Percentiles rank a stretch among this genome's conserved stretches.
These are phyloP conservation scores for Rhododendron mucronatum DNA, from an alignment of 148 eudicot genomes.

Conservation along the genomic window DNA sequence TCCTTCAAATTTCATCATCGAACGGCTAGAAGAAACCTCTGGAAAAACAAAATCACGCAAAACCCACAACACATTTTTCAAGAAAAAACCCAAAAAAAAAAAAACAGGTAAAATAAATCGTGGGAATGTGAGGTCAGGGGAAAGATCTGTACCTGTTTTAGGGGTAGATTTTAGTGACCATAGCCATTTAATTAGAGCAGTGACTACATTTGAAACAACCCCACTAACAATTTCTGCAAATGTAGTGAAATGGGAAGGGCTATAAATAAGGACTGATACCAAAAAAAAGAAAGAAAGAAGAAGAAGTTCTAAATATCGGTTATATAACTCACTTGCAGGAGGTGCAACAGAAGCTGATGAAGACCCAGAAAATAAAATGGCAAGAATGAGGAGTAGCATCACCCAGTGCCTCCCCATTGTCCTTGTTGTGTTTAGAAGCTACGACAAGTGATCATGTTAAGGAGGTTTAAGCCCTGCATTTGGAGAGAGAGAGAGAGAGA, in stretches of 20 bases:
- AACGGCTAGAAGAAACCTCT: slow-evolving; percentile 55
- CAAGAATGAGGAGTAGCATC: slow-evolving; percentile 24
- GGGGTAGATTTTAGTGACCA: slow-evolving; percentile 63
- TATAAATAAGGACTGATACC: not conserved
- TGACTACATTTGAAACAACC: slow-evolving; percentile 59
- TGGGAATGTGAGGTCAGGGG: slow-evolving; percentile 10
- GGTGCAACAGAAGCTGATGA: slow-evolving; percentile 69
- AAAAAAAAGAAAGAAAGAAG: not conserved
- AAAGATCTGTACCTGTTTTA: slow-evolving; percentile 43
- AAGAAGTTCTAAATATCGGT: not conserved
- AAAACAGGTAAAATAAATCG: not conserved
- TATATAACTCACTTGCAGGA: slow-evolving; percentile 57
- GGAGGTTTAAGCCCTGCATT: not conserved
- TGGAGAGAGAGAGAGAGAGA: not conserved
- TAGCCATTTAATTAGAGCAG: slow-evolving; percentile 62
- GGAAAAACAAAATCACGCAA: slow-evolving; percentile 15
- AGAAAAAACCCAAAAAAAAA: not conserved
- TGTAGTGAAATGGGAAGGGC: not conserved
- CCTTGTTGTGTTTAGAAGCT: not conserved
- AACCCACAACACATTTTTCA: slow-evolving; percentile 6
- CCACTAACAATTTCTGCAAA: slow-evolving; percentile 74
- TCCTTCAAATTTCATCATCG: slow-evolving; percentile 69
- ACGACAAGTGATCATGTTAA: not conserved
- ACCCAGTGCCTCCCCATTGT: slow-evolving; percentile 40
- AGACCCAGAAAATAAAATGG: slow-evolving; percentile 33